A percentile compares a stretch with the other conserved stretches of the same genome.
phyloP scores from a whole-genome alignment of 2,329 filamentous ascomycete species.

The Harringtonia lauricola region DNA sequence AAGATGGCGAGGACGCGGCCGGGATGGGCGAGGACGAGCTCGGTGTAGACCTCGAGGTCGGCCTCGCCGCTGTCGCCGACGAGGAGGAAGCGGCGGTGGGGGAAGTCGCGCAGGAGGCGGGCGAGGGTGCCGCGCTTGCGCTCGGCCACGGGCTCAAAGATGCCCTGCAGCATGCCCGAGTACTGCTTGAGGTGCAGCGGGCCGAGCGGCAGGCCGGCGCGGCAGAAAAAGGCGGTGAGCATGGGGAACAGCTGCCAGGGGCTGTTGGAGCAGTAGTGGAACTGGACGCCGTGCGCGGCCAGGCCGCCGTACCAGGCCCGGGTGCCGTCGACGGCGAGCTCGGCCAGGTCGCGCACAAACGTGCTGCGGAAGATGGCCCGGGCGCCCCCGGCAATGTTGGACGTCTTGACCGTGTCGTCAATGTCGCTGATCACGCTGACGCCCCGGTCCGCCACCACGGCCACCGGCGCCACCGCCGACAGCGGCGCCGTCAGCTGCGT shows the following conservation, averaged over 20 bases:
- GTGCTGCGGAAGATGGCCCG: constrained; percentile 95
- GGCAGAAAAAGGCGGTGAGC: constrained; percentile 71
- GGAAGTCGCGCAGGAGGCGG: constrained; percentile 79
- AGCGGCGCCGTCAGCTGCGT: constrained; percentile 48
- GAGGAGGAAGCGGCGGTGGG: constrained; percentile 76
- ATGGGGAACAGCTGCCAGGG: constrained; percentile 96
- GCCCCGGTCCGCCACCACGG: constrained; percentile 65
- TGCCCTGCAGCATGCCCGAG: constrained; percentile 91
- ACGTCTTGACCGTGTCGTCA: constrained; percentile 94
- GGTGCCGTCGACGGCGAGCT: constrained; percentile 78
- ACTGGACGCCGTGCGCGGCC: constrained; percentile 66
- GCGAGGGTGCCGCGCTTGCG: constrained; percentile 84
- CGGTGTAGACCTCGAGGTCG: constrained; percentile 93
- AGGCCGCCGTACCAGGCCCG: constrained; percentile 78
- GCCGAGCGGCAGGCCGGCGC: constrained; percentile 70
- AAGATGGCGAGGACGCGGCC: constrained; percentile 78
- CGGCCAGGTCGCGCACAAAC: constrained; percentile 75
- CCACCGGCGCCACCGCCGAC: constrained; percentile 68
- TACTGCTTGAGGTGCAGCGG: constrained; percentile 96
- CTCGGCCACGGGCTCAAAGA: constrained; percentile 95
- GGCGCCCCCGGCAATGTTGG: constrained; percentile 76
- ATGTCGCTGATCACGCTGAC: constrained; percentile 95
- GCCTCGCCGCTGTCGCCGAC: constrained; percentile 95
- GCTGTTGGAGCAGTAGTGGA: constrained; percentile 99
- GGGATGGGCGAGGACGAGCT: constrained; percentile 76